Base-by-base conservation (phyloP, 805 yeast species). In the Deakozyma indianensis region DNA sequence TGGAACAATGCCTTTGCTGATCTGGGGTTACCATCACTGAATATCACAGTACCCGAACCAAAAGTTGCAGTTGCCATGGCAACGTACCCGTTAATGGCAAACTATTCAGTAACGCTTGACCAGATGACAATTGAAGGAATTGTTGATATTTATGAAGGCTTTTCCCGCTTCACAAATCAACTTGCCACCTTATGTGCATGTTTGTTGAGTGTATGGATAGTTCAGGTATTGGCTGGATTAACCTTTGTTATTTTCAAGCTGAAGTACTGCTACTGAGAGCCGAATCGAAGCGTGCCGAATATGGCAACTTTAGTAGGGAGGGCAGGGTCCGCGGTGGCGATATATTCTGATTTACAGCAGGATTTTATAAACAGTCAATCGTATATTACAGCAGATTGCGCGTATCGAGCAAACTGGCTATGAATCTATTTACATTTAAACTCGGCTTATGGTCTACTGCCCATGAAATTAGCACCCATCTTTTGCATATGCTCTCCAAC, bases 401-500 rank as follows among this genome's bases (percentile, higher is more conserved):
- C n/a, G n/a, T n/a, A n/a, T n/a, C n/a, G n/a, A n/a, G n/a, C n/a
- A n/a, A n/a, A n/a, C n/a, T n/a, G n/a, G n/a, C n/a, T n/a, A n/a
- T n/a, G n/a, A n/a, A n/a, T n/a, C n/a, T n/a, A n/a, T n/a, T n/a
- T n/a, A n/a, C n/a, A n/a, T 25, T 25, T 25, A 14, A 25, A 14
- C 9, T 5, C 9, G 20, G 5, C 16, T 32, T 32, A 32, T n/a
- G 38, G 18, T 32, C 38, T 32, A n/a, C 18, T 32, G 20, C 16
- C 20, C 51, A 49, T 47, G 42, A 53, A 45, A 42, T 48, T 55
- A 50, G 54, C 57, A 47, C 59, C 59, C 56, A 55, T 51, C 45
- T 47, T 48, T 53, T 50, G 61, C 64, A 56, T 58, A 53, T 53
- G 47, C 67, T 88, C 96, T 56, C 96, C 95, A 50, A 88, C 95